Evolutionary conservation across 2,329 filamentous ascomycete species (phyloP), one percentile per base, ranked within the genome.

Genomic region (Xylariaceae sp.): DNA sequence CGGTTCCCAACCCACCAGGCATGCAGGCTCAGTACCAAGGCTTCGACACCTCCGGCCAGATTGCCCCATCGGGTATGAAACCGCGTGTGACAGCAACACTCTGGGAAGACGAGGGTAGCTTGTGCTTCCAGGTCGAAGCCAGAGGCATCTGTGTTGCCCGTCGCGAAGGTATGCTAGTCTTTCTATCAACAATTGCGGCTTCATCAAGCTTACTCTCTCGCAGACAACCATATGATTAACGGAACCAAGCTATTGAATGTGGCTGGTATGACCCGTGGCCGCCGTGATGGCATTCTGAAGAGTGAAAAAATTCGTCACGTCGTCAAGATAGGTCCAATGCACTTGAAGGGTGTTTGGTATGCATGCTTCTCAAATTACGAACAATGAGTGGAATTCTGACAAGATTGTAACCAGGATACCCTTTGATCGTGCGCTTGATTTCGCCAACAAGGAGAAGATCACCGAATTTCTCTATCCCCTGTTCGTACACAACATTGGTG

Each of bases 361-460:
- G 57, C 42, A 47, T 44, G 18, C 53, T 5, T 37, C 17, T 5
- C 35, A 30, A 30, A 30, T 30, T 30, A 30, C 30, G 7, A 2
- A 30, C 17, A 7, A 53, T 47, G 11, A 42, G 18, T 7, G 9
- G 30, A 2, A 2, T 37, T 56, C 63, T 68, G 57, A 66, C 37
- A 23, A 15, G 10, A n/a, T 15, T 6, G 39, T 42, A 15, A 53
- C 15, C 68, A 97, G 92, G 92, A 99, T 99, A 70, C 94, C 94
- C 1, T 97, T 96, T 69, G 94, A 97, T 68, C 88, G 94, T 66
- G 94, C 94, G n/a, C 79, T 99, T 56, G 94, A 97, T 70, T 97
- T 99, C 73, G 94, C 94, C 66, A 99, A 99, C 79, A 97, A 97
- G 82, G 94, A 99, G 76, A 97, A 97, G 78, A 99, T 97, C 65